phyloP scores from a whole-genome alignment of 2,329 filamentous ascomycete genomes.

The Arthrobotrys pseudoclavata region DNA sequence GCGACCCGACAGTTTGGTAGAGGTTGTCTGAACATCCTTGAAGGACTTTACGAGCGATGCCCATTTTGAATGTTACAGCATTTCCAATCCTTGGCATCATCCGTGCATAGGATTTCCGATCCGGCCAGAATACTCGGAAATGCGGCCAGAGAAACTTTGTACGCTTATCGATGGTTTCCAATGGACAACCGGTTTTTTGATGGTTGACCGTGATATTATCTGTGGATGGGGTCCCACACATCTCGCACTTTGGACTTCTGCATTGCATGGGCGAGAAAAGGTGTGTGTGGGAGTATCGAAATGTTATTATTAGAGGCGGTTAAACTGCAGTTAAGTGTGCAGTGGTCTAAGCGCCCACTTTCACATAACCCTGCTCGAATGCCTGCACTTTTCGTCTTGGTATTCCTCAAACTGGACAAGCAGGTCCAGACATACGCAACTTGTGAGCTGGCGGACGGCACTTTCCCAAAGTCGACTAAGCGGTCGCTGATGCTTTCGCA shows the following conservation, averaged over 20 bases:
- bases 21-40: slow-evolving; percentile 48
- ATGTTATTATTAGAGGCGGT: slow-evolving; percentile 58
- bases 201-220: slow-evolving; percentile 21
- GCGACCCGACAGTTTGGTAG: slow-evolving; percentile 49
- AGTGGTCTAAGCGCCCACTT: slow-evolving; percentile 55
- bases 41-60: slow-evolving; percentile 45
- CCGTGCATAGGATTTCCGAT: slow-evolving; percentile 14
- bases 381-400: slow-evolving; percentile 27
- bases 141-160: slow-evolving; percentile 3
- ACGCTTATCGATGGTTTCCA: slow-evolving; percentile 2
- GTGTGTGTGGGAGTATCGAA: slow-evolving; percentile 26
- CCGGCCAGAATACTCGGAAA: slow-evolving; percentile 14
- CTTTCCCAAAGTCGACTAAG: slow-evolving; percentile 30
- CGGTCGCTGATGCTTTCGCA: slow-evolving; percentile 25
- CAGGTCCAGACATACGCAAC: slow-evolving; percentile 19
- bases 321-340: slow-evolving; percentile 34
- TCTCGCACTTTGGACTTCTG: slow-evolving; percentile 30
- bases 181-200: neutral
- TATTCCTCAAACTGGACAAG: slow-evolving; percentile 44
- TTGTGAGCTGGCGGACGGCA: slow-evolving; percentile 43
- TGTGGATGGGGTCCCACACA: slow-evolving; percentile 1
- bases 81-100: slow-evolving; percentile 27
- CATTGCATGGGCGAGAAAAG: slow-evolving; percentile 19
- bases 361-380: slow-evolving; percentile 49
- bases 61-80: slow-evolving; percentile 8